Conservation (phyloP, 345 rosid species). For the Populus deltoides region DNA sequence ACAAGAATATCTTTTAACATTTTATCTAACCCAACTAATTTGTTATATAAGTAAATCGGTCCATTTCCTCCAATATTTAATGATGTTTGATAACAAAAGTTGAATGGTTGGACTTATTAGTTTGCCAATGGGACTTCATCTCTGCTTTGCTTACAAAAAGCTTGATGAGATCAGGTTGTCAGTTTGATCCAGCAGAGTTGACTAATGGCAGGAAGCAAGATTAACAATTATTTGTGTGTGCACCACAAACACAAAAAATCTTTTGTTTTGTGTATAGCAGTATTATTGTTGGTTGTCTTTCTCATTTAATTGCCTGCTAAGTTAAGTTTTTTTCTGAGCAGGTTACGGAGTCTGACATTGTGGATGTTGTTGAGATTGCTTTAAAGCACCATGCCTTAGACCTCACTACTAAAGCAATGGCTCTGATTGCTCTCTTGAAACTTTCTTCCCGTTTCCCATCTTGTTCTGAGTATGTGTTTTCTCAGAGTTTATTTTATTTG, state of each 20-base stretch:
- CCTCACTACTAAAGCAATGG: constrained; percentile 87
- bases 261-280: not conserved
- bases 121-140: not conserved
- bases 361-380: constrained; percentile 73
- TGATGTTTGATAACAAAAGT: not conserved
- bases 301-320: constrained; percentile 1
- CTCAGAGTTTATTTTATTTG: constrained; percentile 8
- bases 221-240: not conserved
- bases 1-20: not conserved
- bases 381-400: constrained; percentile 65
- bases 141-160: not conserved
- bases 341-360: constrained; percentile 92
- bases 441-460: constrained; percentile 97
- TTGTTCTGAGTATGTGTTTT: constrained; percentile 68
- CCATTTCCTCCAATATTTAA: not conserved
- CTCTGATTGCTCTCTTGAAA: constrained; percentile 79
- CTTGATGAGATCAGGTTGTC: not conserved
- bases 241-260: not conserved
- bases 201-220: not conserved
- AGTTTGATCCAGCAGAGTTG: not conserved
- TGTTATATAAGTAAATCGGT: not conserved
- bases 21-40: not conserved
- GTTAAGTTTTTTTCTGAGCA: constrained; percentile 38
- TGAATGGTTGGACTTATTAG: constrained; percentile 8
- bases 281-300: not conserved